phyloP scores from a whole-genome alignment of 2,329 filamentous ascomycete species.

The Arthrobotrys entomopaga region DNA sequence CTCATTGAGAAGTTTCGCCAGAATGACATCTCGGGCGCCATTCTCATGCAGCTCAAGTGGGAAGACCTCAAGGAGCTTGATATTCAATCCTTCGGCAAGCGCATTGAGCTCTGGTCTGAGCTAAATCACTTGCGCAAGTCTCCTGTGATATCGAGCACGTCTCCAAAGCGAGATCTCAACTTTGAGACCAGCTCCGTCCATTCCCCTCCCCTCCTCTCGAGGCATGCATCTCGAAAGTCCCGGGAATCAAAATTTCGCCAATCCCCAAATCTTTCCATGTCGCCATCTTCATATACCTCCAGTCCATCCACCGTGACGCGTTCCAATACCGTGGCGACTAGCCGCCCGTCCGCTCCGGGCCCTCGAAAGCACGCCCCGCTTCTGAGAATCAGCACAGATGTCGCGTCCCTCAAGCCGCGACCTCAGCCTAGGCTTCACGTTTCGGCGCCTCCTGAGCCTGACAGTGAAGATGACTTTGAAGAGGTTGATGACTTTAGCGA shows the following conservation, averaged over 20 bases:
- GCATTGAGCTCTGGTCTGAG: constrained; percentile 81
- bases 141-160: constrained; percentile 43
- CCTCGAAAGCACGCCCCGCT: constrained; percentile 42
- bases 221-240: constrained; percentile 50
- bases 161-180: constrained; percentile 50
- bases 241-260: constrained; percentile 53
- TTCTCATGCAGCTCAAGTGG: constrained; percentile 89
- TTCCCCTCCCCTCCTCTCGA: constrained; percentile 52
- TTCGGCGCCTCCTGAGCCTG: constrained; percentile 37
- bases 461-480: constrained; percentile 45
- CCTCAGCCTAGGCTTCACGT: constrained; percentile 28
- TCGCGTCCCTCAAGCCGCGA: constrained; percentile 37
- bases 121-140: constrained; percentile 73
- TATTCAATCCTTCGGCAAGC: constrained; percentile 82
- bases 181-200: constrained; percentile 49
- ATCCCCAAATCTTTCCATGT: constrained; percentile 41
- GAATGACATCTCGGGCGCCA: constrained; percentile 90
- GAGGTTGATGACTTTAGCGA: constrained; percentile 53
- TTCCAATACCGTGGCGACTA: constrained; percentile 51
- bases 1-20: constrained; percentile 85
- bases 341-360: constrained; percentile 32
- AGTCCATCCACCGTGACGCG: constrained; percentile 49
- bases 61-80: constrained; percentile 85
- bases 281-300: constrained; percentile 44
- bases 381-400: constrained; percentile 52